These are phyloP conservation scores for Macrophomina phaseolina DNA, from an alignment of 2,329 filamentous ascomycete genomes.

Conservation along the genomic window DNA sequence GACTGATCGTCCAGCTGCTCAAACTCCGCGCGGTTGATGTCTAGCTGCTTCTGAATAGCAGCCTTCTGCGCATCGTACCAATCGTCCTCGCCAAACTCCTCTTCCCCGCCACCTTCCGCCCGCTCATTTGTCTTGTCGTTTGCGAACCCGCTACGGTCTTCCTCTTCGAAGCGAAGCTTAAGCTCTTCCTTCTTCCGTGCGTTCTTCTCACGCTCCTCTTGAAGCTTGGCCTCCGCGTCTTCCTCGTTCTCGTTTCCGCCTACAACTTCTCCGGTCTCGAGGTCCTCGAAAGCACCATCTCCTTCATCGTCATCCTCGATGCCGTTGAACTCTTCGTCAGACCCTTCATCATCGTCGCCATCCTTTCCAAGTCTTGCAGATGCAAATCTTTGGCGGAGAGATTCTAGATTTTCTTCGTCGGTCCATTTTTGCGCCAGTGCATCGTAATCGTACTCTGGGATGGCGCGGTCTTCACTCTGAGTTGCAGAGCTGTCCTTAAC, in stretches of 20 bases:
- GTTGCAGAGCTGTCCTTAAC: conserved; percentile 56
- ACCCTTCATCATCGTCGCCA: conserved; percentile 58
- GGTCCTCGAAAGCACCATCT: conserved; percentile 83
- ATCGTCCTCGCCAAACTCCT: conserved; percentile 93
- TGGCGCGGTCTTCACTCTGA: conserved; percentile 72
- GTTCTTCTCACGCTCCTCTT: conserved; percentile 88
- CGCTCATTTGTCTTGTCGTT: conserved; percentile 84
- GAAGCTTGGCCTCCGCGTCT: conserved; percentile 64
- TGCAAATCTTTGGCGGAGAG: conserved; percentile 76
- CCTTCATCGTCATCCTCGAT: conserved; percentile 67
- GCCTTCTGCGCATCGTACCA: conserved; percentile 99
- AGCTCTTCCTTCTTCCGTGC: conserved; percentile 93
- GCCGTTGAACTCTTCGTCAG: conserved; percentile 59
- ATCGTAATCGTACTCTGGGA: conserved; percentile 81
- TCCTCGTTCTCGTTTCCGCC: conserved; percentile 47
- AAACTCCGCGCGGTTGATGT: conserved; percentile 96
- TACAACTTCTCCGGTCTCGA: conserved; percentile 75
- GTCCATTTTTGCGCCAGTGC: conserved; percentile 86
- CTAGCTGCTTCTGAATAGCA: conserved; percentile 89
- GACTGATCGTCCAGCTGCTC: conserved; percentile 84
- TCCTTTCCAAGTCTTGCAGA: conserved; percentile 62
- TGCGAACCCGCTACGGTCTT: conserved; percentile 94
- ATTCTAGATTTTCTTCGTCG: conserved; percentile 75
- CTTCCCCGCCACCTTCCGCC: conserved; percentile 69
- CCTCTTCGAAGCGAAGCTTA: conserved; percentile 92